Conservation (phyloP, 768 basidiomycete species). For the Tricholomella constricta region DNA sequence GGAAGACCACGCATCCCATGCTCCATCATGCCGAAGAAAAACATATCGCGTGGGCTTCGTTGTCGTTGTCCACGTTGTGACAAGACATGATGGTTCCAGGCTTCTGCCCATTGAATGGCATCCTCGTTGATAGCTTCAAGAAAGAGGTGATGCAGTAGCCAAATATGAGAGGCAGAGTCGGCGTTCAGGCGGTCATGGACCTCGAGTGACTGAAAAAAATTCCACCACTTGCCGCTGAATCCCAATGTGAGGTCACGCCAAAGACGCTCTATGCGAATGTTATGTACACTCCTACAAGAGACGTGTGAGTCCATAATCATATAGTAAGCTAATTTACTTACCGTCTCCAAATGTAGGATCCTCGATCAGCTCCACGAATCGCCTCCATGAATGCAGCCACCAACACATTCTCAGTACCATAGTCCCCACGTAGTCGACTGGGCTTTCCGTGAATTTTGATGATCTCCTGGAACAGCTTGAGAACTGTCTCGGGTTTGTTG, state of each 20-base stretch:
- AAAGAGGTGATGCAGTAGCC: constrained; percentile 41
- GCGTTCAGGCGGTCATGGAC: constrained; percentile 25
- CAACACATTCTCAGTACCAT: constrained; percentile 35
- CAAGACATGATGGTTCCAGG: constrained; percentile 39
- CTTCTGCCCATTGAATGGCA: constrained; percentile 23
- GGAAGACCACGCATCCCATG: constrained; percentile 31
- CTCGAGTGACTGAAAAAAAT: constrained; percentile 38
- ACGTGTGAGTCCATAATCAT: not conserved
- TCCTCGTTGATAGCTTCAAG: not conserved
- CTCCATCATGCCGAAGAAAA: constrained; percentile 31
- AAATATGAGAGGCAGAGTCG: constrained; percentile 33
- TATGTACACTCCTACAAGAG: constrained; percentile 37
- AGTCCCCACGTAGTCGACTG: constrained; percentile 32
- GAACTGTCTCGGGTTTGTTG: constrained; percentile 40
- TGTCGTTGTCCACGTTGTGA: constrained; percentile 17
- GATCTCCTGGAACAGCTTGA: constrained; percentile 32
- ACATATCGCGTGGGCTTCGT: constrained; percentile 31
- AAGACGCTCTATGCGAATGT: constrained; percentile 38
- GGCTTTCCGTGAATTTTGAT: constrained; percentile 29
- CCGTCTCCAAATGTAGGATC: constrained; percentile 41
- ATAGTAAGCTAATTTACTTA: constrained; percentile 11
- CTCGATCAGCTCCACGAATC: constrained; percentile 18
- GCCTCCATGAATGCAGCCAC: constrained; percentile 33
- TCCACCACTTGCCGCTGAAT: constrained; percentile 39
- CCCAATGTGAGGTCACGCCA: constrained; percentile 40